Evolutionary conservation across 23 red algal species (phyloP).

Genomic region (Gracilariopsis chorda): DNA sequence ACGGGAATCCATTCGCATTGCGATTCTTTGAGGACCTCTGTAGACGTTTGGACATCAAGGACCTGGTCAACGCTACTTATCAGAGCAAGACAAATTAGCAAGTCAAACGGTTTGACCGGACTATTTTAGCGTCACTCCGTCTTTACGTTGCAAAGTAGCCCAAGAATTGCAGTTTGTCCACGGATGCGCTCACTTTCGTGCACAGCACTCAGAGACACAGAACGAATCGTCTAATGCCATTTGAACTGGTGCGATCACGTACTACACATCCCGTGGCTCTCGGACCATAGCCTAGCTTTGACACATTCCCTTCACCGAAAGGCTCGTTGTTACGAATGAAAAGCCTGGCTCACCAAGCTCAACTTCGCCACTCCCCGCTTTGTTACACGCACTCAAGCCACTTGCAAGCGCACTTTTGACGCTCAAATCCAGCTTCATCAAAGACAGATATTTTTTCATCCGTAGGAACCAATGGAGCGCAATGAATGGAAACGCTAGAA

Average conservation of each 20-base stretch:
- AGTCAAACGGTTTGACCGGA: not conserved
- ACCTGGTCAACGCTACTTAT: not conserved
- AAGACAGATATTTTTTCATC: not conserved
- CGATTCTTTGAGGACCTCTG: not conserved
- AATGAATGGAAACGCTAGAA: too few relatives aligned
- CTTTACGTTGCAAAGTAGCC: not conserved
- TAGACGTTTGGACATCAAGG: not conserved
- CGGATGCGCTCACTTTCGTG: not conserved
- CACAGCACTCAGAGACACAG: slow-evolving; percentile 13
- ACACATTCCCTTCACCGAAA: not conserved
- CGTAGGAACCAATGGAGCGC: not conserved
- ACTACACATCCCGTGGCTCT: not conserved
- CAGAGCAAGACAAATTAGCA: not conserved
- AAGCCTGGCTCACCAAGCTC: not conserved
- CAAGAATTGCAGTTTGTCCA: not conserved
- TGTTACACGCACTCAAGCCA: not conserved
- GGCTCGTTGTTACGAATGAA: not conserved
- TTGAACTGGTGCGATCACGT: not conserved
- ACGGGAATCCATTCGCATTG: not conserved
- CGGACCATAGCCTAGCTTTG: not conserved
- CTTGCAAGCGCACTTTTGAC: not conserved
- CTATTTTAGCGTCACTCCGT: not conserved
- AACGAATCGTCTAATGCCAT: not conserved
- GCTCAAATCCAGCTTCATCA: not conserved
- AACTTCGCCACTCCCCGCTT: not conserved